Percentiles rank a stretch among this genome's conserved stretches.
phyloP scores from a whole-genome alignment of 768 basidiomycete species.

The Lactarius tabidus region DNA sequence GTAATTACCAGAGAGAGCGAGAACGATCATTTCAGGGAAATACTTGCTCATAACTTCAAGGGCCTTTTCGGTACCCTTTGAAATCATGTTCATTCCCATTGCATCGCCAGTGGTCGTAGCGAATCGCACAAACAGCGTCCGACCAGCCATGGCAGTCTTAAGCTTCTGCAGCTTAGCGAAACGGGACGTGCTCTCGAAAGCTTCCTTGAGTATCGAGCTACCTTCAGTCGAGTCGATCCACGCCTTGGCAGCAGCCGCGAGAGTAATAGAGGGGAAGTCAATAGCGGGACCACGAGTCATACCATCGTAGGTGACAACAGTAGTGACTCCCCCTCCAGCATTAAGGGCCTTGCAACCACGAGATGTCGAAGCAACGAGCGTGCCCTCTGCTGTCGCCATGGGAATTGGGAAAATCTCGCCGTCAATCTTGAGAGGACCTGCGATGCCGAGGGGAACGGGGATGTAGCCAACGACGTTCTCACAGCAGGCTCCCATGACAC shows the following conservation, averaged over 20 bases:
- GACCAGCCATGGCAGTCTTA: conserved; percentile 88
- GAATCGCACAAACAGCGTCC: conserved; percentile 91
- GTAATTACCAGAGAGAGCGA: conserved; percentile 94
- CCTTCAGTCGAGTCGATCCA: conserved; percentile 89
- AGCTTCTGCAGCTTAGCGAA: conserved; percentile 84
- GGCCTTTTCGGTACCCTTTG: conserved; percentile 95
- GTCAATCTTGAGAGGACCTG: conserved; percentile 91
- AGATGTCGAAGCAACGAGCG: conserved; percentile 94
- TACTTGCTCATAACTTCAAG: conserved; percentile 69
- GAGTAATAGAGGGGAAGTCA: conserved; percentile 79
- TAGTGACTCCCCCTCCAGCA: conserved; percentile 90
- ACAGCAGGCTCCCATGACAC: conserved; percentile 94
- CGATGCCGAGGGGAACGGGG: conserved; percentile 93
- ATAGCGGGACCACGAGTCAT: conserved; percentile 99
- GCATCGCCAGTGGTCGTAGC: conserved; percentile 95
- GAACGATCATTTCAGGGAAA: conserved; percentile 89
- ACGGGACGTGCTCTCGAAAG: conserved; percentile 92
- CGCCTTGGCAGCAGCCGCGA: conserved; percentile 78
- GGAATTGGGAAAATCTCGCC: conserved; percentile 83
- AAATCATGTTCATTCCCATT: conserved; percentile 99
- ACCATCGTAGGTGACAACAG: conserved; percentile 85
- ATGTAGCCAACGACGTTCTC: conserved; percentile 99
- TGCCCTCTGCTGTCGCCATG: conserved; percentile 99
- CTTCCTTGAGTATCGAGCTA: conserved; percentile 64
- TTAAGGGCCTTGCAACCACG: conserved; percentile 98